phyloP scores from a whole-genome alignment of 1,284 basidiomycete species.

The Singerocomus inundabilis region DNA sequence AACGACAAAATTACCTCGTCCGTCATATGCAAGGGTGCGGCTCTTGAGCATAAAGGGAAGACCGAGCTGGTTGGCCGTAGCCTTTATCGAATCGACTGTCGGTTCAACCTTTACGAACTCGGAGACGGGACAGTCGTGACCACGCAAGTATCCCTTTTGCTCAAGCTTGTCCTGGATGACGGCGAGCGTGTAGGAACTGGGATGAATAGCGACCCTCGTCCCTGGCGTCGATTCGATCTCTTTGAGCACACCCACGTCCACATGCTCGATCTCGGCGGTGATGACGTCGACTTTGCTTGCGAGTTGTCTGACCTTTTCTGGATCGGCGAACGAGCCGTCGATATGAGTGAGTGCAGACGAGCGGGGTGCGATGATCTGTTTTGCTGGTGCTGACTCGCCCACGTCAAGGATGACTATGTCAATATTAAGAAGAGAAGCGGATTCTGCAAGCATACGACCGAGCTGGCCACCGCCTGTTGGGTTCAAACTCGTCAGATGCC shows the following conservation, averaged over 20 bases:
- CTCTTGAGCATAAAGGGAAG: constrained; percentile 97
- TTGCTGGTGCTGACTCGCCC: constrained; percentile 81
- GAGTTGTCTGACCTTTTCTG: constrained; percentile 78
- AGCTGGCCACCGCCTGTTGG: constrained; percentile 92
- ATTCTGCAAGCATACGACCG: constrained; percentile 94
- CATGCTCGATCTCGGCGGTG: constrained; percentile 98
- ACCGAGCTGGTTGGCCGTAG: constrained; percentile 60
- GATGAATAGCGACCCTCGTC: constrained; percentile 68
- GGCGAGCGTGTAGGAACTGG: constrained; percentile 80
- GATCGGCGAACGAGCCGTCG: constrained; percentile 88
- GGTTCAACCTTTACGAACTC: constrained; percentile 67
- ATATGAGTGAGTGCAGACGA: constrained; percentile 60
- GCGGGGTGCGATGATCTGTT: constrained; percentile 76
- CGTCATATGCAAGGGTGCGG: constrained; percentile 93
- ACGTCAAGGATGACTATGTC: constrained; percentile 88
- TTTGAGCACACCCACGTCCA: constrained; percentile 79
- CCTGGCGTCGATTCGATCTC: constrained; percentile 51
- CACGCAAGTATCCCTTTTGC: constrained; percentile 80
- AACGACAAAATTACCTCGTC: constrained; percentile 89
- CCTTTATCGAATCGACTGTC: constrained; percentile 54
- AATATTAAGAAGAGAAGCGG: constrained; percentile 88
- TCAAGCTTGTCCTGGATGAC: constrained; percentile 95
- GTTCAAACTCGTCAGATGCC: constrained; percentile 12
- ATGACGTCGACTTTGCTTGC: constrained; percentile 84
- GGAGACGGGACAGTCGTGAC: constrained; percentile 67